A percentile compares a stretch with the other conserved stretches of the same genome.
phyloP scores from a whole-genome alignment of 352 stramenopile genomes.

The Blastocystis sp. region DNA sequence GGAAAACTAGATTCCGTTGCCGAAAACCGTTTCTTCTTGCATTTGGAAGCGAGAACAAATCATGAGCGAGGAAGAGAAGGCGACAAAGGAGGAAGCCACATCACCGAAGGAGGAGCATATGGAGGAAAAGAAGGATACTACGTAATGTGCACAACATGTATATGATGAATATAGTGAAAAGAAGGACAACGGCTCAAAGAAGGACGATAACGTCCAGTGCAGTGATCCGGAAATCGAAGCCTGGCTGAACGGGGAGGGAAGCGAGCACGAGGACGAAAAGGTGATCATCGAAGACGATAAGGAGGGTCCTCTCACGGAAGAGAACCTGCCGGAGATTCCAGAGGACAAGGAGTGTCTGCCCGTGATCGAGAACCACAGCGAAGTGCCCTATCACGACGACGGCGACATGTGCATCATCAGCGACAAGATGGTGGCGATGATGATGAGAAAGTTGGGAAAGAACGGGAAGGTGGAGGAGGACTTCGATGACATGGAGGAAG shows the following conservation, averaged over 20 bases:
- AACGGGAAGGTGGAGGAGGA: neutral
- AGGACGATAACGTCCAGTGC: neutral
- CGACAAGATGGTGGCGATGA: slow-evolving; percentile 37
- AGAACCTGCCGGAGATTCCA: neutral
- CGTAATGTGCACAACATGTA: neutral
- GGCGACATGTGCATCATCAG: slow-evolving; percentile 26
- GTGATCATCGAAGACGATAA: neutral
- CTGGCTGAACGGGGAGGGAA: slow-evolving; percentile 29
- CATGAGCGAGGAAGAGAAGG: neutral
- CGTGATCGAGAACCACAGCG: slow-evolving; percentile 47
- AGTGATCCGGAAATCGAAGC: slow-evolving; percentile 23
- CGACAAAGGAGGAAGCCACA: neutral
- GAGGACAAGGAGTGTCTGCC: slow-evolving; percentile 10
- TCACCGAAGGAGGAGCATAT: slow-evolving; percentile 1
- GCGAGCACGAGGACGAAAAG: slow-evolving; percentile 1
- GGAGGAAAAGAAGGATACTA: neutral
- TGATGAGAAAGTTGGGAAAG: slow-evolving; percentile 40
- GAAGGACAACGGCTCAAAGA: neutral
- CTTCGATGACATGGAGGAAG: neutral
- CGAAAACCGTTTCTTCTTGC: no score
- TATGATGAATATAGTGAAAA: neutral
- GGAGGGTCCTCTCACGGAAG: neutral
- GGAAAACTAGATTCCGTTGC: neutral
- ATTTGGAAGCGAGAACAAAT: neutral
- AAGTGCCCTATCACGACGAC: slow-evolving; percentile 32